phyloP scores from a whole-genome alignment of 2,329 filamentous ascomycete genomes.

The Blumeria hordei region DNA sequence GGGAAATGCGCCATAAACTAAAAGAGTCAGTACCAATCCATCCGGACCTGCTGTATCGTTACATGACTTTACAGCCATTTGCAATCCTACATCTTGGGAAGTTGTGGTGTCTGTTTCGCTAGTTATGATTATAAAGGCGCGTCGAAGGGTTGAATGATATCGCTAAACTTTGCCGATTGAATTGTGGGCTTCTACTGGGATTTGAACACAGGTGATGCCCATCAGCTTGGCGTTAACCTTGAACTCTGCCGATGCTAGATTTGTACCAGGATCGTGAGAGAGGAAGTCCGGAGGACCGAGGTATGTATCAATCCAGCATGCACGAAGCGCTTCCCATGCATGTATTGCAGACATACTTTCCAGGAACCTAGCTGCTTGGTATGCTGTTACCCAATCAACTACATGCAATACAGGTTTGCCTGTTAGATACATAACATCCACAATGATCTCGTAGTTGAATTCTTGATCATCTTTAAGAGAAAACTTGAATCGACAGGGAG shows the following conservation, averaged over 20 bases:
- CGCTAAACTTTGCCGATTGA: conserved; percentile 1
- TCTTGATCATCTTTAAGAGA: background rate
- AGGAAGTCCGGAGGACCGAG: conserved; percentile 1
- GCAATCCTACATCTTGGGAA: background rate
- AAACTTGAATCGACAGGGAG: background rate
- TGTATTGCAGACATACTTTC: background rate
- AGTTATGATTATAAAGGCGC: background rate
- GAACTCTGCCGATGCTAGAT: conserved; percentile 3
- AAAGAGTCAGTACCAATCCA: background rate
- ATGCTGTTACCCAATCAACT: background rate
- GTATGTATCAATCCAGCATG: conserved; percentile 3
- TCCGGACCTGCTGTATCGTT: background rate
- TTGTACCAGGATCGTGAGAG: background rate
- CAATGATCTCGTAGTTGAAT: background rate
- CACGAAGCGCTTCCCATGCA: conserved; percentile 1
- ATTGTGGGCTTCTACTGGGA: background rate
- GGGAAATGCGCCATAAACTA: background rate
- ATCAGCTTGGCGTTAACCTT: background rate
- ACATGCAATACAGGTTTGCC: background rate
- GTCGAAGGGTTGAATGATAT: conserved; percentile 1
- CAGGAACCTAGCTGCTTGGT: background rate
- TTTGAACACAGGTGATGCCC: background rate
- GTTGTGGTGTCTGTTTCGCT: background rate
- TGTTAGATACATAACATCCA: background rate
- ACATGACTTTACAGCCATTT: background rate